These are phyloP conservation scores for Melanomma pulvis-pyrius DNA, from an alignment of 495 filamentous ascomycete genomes.

Conservation along the genomic window DNA sequence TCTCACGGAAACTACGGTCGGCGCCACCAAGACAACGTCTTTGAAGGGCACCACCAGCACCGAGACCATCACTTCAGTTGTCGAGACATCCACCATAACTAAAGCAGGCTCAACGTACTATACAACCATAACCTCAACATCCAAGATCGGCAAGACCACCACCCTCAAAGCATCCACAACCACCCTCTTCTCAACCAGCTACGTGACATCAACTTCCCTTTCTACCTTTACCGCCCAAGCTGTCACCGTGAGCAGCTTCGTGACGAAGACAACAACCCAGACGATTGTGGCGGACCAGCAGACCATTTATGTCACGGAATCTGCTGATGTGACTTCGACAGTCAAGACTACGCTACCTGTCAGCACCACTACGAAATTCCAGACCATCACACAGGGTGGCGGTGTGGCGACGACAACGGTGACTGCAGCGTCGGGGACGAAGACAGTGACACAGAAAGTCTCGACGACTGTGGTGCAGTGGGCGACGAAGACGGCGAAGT, in stretches of 20 bases:
- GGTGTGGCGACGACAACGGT: not conserved
- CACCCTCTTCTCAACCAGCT: not conserved
- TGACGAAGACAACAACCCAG: not conserved
- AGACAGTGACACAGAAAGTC: not conserved
- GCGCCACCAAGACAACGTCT: not conserved
- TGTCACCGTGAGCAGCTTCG: not conserved
- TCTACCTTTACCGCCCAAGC: not conserved
- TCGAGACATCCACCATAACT: not conserved
- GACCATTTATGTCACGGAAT: not conserved
- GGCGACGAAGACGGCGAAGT: constrained; percentile 1
- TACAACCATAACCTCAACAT: not conserved
- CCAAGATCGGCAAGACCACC: not conserved
- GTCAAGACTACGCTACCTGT: not conserved
- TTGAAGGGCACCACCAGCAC: not conserved
- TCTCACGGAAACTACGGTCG: not conserved
- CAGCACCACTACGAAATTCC: not conserved
- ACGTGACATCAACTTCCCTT: not conserved
- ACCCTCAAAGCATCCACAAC: constrained; percentile 5
- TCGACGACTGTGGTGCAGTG: not conserved
- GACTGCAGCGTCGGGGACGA: not conserved
- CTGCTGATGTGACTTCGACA: not conserved
- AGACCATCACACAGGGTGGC: not conserved
- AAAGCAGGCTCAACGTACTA: not conserved
- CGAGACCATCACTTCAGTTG: not conserved
- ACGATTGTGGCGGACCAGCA: not conserved